phyloP scores from a whole-genome alignment of 129 eudicot genomes.

The Flaveria trinervia region DNA sequence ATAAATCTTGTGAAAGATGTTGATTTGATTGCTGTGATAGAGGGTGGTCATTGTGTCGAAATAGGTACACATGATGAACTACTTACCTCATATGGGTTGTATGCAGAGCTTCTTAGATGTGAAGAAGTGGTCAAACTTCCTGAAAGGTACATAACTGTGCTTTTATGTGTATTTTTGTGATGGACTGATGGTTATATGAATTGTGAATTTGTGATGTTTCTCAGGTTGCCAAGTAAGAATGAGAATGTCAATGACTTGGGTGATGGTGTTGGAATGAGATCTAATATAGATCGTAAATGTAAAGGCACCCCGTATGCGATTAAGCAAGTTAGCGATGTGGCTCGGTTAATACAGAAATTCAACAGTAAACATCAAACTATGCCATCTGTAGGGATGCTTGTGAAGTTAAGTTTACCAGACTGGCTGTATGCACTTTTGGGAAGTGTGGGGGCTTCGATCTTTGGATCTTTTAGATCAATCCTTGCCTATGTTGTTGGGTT shows the following conservation, averaged over 20 bases:
- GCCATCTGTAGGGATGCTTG: constrained; percentile 53
- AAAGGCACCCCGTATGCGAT: constrained; percentile 16
- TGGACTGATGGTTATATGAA: not conserved
- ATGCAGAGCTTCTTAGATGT: constrained; percentile 56
- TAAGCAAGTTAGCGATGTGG: constrained; percentile 26
- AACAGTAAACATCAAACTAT: constrained; percentile 22
- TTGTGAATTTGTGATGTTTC: constrained; percentile 2
- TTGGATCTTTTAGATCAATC: constrained; percentile 57
- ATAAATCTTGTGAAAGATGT: constrained; percentile 49
- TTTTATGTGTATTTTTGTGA: not conserved
- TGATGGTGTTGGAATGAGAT: constrained; percentile 40
- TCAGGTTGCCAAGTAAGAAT: constrained; percentile 53
- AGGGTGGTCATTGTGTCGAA: constrained; percentile 62
- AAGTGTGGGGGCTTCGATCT: constrained; percentile 51
- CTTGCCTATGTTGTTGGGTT: constrained; percentile 61
- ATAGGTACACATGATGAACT: constrained; percentile 67
- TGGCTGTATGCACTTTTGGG: constrained; percentile 67
- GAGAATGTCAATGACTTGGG: constrained; percentile 33
- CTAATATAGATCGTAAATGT: constrained; percentile 18
- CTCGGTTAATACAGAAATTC: constrained; percentile 20
- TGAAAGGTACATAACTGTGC: constrained; percentile 38
- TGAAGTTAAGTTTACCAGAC: constrained; percentile 57
- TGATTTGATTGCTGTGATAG: constrained; percentile 63
- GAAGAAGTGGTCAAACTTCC: constrained; percentile 63
- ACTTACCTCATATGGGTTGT: constrained; percentile 39